Percentiles rank a stretch among this genome's conserved stretches.
These are phyloP conservation scores for Talaromyces stipitatus DNA, from an alignment of 495 filamentous ascomycete genomes.

Conservation along the genomic window DNA sequence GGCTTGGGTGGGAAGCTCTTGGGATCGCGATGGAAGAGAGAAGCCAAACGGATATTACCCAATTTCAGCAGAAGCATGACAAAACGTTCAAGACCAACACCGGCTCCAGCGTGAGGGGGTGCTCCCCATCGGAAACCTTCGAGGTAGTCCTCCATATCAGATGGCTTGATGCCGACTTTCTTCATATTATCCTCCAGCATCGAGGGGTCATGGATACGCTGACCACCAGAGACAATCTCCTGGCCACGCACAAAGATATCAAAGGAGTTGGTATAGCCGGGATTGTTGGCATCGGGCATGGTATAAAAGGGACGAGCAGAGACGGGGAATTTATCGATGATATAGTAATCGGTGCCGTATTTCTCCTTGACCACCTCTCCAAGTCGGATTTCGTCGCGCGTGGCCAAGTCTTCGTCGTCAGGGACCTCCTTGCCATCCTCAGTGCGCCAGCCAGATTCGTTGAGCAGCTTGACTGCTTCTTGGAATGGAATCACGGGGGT, in stretches of 20 bases:
- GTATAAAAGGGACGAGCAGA: conserved; percentile 87
- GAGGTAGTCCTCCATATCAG: conserved; percentile 78
- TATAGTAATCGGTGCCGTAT: conserved; percentile 85
- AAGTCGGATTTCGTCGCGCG: conserved; percentile 79
- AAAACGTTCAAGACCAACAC: conserved; percentile 82
- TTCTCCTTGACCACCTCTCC: conserved; percentile 78
- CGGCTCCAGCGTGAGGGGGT: conserved; percentile 84
- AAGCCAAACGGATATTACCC: conserved; percentile 83
- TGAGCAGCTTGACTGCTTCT: conserved; percentile 73
- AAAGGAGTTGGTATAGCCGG: conserved; percentile 77
- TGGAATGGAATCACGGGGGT: conserved; percentile 76
- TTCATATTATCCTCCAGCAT: conserved; percentile 74
- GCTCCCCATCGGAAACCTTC: conserved; percentile 82
- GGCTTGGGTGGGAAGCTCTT: conserved; percentile 62
- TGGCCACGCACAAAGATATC: conserved; percentile 94
- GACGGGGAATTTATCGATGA: conserved; percentile 87
- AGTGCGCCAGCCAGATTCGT: conserved; percentile 69
- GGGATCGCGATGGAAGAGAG: conserved; percentile 78
- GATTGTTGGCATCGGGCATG: conserved; percentile 76
- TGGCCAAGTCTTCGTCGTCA: conserved; percentile 70
- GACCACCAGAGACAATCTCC: conserved; percentile 85
- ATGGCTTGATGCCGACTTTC: conserved; percentile 63
- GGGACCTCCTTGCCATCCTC: conserved; percentile 65
- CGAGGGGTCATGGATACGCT: conserved; percentile 77
- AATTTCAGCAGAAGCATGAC: conserved; percentile 77